phyloP scores from a whole-genome alignment of 2,329 filamentous ascomycete species.

The Dryadomyces quercivorus region DNA sequence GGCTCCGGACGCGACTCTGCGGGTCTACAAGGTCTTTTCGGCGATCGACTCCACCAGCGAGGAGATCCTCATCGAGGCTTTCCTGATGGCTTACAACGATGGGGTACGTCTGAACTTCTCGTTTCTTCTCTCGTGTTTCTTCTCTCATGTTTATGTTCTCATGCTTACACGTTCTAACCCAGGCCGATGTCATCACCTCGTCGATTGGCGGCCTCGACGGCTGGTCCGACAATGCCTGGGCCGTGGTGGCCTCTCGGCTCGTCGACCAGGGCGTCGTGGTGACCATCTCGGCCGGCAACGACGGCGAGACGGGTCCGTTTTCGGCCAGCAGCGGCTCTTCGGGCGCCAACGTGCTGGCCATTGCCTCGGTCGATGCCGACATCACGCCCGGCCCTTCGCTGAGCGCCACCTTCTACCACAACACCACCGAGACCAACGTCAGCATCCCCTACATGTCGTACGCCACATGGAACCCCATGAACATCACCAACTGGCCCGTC shows the following conservation, averaged over 20 bases:
- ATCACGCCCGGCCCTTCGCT: slow-evolving; percentile 11
- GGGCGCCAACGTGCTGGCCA: slow-evolving; percentile 27
- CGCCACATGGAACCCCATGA: slow-evolving; percentile 6
- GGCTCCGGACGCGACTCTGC: background rate
- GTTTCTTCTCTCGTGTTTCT: background rate
- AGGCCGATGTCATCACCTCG: slow-evolving; percentile 41
- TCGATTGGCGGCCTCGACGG: slow-evolving; percentile 38
- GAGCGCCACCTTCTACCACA: slow-evolving; percentile 4
- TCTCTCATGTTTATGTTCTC: no score
- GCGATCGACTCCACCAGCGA: slow-evolving; percentile 16
- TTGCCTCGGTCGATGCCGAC: slow-evolving; percentile 27
- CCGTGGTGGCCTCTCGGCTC: slow-evolving; percentile 37
- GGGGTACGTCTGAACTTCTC: slow-evolving; percentile 22
- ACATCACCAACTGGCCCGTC: slow-evolving; percentile 14
- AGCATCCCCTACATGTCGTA: slow-evolving; percentile 7
- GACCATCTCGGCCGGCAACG: slow-evolving; percentile 37
- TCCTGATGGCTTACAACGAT: slow-evolving; percentile 46
- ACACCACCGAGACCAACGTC: slow-evolving; percentile 4
- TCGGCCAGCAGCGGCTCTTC: slow-evolving; percentile 15
- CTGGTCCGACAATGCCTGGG: slow-evolving; percentile 40
- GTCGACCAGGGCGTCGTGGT: slow-evolving; percentile 40
- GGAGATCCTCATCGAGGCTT: slow-evolving; percentile 47
- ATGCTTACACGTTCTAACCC: no score
- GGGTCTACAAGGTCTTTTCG: slow-evolving; percentile 1
- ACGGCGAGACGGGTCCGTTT: slow-evolving; percentile 17